These are phyloP conservation scores for Claviceps spartinae DNA, from an alignment of 2,329 filamentous ascomycete species.

Conservation along the genomic window DNA sequence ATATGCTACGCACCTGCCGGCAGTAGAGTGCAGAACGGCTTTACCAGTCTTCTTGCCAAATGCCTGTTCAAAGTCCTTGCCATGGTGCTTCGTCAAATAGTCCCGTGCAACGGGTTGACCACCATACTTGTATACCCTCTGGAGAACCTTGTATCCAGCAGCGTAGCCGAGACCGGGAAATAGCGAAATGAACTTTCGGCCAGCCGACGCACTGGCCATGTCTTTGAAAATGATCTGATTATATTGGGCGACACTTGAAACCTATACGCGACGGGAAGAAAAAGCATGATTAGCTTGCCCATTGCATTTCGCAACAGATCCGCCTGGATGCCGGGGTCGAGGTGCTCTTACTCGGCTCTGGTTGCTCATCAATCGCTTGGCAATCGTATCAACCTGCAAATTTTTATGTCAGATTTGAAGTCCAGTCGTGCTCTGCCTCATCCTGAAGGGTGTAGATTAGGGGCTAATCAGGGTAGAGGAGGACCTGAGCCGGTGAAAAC, in stretches of 20 bases:
- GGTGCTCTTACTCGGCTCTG: conserved; percentile 46
- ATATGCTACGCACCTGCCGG: conserved; percentile 52
- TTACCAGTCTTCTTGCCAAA: conserved; percentile 98
- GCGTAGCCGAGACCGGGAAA: conserved; percentile 97
- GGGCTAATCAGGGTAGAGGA: too few relatives aligned
- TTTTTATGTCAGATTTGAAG: background rate
- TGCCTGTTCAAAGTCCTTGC: conserved; percentile 67
- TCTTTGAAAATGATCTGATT: conserved; percentile 93
- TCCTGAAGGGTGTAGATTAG: too few relatives aligned
- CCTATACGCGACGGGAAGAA: conserved; percentile 11
- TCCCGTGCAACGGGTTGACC: conserved; percentile 92
- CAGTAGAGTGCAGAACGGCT: conserved; percentile 93
- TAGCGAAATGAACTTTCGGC: conserved; percentile 79
- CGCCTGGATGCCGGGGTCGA: background rate
- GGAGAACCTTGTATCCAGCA: conserved; percentile 92
- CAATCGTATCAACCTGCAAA: conserved; percentile 81
- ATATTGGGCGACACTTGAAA: conserved; percentile 41
- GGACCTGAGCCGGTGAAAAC: too few relatives aligned
- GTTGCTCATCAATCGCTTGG: conserved; percentile 99
- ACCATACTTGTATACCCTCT: conserved; percentile 97
- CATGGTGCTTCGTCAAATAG: conserved; percentile 69
- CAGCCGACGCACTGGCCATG: conserved; percentile 55
- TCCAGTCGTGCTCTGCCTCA: background rate
- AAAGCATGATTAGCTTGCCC: conserved; percentile 8
- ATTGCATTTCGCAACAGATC: conserved; percentile 2